Evolutionary conservation across 306 rosid species (phyloP).

Genomic region (Prunus padus): DNA sequence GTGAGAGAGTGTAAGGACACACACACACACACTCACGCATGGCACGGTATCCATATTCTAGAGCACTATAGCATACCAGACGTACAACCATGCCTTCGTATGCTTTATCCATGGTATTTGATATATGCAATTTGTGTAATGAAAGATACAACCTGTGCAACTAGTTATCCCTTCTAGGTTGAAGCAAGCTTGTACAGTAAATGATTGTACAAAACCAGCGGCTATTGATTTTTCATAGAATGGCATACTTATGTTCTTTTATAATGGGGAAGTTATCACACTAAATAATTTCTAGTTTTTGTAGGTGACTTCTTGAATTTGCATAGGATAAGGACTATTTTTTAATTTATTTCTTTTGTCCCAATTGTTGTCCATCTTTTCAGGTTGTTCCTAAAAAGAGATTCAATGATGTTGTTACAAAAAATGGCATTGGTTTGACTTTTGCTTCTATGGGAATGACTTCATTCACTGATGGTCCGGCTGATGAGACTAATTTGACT

Average conservation of each 20-base stretch:
- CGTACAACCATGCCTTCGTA: background rate
- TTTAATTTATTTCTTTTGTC: constrained; percentile 2
- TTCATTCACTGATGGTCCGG: constrained; percentile 61
- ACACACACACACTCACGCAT: background rate
- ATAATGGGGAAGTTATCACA: background rate
- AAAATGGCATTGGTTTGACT: constrained; percentile 71
- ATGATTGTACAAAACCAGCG: background rate
- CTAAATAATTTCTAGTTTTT: background rate
- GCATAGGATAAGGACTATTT: background rate
- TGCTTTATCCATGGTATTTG: background rate
- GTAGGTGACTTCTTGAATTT: background rate
- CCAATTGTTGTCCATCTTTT: constrained; percentile 24
- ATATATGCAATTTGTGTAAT: background rate
- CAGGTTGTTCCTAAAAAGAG: constrained; percentile 81
- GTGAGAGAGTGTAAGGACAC: too few species aligned
- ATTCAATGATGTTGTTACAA: constrained; percentile 48
- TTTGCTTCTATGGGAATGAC: constrained; percentile 64
- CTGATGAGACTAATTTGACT: constrained; percentile 65
- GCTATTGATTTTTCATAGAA: background rate
- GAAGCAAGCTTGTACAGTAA: background rate
- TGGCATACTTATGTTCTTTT: background rate
- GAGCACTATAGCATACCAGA: background rate
- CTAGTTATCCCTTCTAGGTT: background rate
- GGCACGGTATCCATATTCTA: background rate
- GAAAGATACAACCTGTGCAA: background rate